Percentiles rank a stretch among this genome's conserved stretches.
phyloP scores from a whole-genome alignment of 371 early-diverging fungal genomes.

The Coemansia sp. region DNA sequence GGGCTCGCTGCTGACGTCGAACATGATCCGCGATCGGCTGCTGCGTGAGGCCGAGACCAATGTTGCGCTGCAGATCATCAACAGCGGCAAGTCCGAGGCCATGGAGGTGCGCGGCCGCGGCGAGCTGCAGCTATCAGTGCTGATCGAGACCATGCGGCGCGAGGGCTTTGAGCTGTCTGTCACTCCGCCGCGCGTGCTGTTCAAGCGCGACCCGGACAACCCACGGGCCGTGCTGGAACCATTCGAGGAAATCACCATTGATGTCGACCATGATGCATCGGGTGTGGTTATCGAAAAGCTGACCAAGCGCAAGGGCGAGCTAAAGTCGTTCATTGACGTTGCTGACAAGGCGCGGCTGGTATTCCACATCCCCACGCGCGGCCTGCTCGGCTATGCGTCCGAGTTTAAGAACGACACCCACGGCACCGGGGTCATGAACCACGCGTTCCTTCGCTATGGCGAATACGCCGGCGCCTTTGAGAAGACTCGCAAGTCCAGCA shows the following conservation, averaged over 20 bases:
- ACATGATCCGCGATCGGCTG: slow-evolving; percentile 71
- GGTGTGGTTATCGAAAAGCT: slow-evolving; percentile 78
- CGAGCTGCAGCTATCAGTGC: slow-evolving; percentile 76
- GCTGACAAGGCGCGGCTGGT: slow-evolving; percentile 69
- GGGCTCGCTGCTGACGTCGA: slow-evolving; percentile 69
- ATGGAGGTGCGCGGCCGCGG: slow-evolving; percentile 83
- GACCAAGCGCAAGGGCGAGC: slow-evolving; percentile 71
- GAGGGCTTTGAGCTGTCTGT: slow-evolving; percentile 82
- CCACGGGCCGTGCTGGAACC: slow-evolving; percentile 63
- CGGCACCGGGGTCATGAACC: slow-evolving; percentile 68
- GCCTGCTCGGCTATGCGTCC: slow-evolving; percentile 71
- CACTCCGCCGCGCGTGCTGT: slow-evolving; percentile 74
- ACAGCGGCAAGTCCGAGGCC: slow-evolving; percentile 59
- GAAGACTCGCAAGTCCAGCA: slow-evolving; percentile 65
- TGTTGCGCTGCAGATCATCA: slow-evolving; percentile 67
- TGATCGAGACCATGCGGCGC: slow-evolving; percentile 84
- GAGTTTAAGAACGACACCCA: slow-evolving; percentile 80
- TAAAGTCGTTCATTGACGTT: slow-evolving; percentile 65
- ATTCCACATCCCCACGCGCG: slow-evolving; percentile 75
- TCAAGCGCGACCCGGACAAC: slow-evolving; percentile 54
- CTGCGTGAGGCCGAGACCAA: slow-evolving; percentile 75
- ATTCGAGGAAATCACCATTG: slow-evolving; percentile 76
- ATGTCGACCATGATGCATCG: slow-evolving; percentile 63
- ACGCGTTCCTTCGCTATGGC: slow-evolving; percentile 65
- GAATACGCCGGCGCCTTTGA: slow-evolving; percentile 69